phyloP scores from a whole-genome alignment of 306 rosid genomes.

The Rubus idaeus region DNA sequence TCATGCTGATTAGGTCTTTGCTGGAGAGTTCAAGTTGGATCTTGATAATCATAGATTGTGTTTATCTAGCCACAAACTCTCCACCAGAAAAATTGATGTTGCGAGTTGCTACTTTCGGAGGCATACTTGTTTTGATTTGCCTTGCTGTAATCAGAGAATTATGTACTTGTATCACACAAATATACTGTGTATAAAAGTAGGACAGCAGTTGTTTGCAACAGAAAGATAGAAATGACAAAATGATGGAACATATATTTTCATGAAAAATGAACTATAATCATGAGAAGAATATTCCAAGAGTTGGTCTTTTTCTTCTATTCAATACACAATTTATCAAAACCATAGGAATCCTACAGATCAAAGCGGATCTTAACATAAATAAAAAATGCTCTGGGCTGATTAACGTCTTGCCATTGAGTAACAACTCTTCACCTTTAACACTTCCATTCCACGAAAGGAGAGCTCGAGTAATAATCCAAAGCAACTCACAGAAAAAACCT shows the following conservation, averaged over 20 bases:
- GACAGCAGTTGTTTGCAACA: neutral
- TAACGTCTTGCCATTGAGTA: constrained; percentile 3
- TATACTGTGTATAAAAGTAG: constrained; percentile 23
- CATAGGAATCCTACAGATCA: neutral
- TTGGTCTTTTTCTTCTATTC: neutral
- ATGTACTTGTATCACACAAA: constrained; percentile 20
- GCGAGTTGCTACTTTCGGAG: constrained; percentile 59
- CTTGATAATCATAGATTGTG: constrained; percentile 52
- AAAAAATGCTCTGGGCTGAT: constrained; percentile 14
- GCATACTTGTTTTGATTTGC: constrained; percentile 40
- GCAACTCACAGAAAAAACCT: constrained; percentile 78
- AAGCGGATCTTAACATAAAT: neutral
- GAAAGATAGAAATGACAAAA: constrained; percentile 19
- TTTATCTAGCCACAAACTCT: constrained; percentile 44
- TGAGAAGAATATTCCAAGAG: constrained; percentile 4
- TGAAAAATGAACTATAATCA: neutral
- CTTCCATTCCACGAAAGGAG: constrained; percentile 16
- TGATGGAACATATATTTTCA: constrained; percentile 3
- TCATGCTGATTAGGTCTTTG: constrained; percentile 26
- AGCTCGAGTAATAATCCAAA: constrained; percentile 22
- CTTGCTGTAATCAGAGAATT: constrained; percentile 26
- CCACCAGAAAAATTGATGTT: constrained; percentile 51
- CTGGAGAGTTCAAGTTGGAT: constrained; percentile 59
- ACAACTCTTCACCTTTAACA: constrained; percentile 14
- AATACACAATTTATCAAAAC: constrained; percentile 10